Evolutionary conservation across 352 stramenopile genomes (phyloP), one percentile per base, ranked within the genome.

Genomic region (Phytophthora parvispora): DNA sequence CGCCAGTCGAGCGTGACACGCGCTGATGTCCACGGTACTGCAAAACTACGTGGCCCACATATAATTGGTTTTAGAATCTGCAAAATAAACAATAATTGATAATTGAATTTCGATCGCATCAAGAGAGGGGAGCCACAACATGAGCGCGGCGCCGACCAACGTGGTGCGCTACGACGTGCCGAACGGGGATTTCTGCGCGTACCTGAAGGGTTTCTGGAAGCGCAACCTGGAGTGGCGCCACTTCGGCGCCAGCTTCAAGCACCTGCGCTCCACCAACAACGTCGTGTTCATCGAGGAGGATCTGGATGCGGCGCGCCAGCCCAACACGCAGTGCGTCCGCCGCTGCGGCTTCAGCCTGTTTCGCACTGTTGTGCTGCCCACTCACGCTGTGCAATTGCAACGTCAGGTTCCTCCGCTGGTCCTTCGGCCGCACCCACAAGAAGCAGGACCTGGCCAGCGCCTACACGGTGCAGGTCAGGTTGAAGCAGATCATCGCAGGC

Each of bases 201-300:
- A 90, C 56, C 73, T 95, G 9, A 87, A 92, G 52, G 87, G 87
- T 1, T 92, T 88, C 62, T 95, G 87, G 87, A 95, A 95, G 74
- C 82, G 87, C 57, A 95, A 92, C 49, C 69, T 95, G 25, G 85
- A 95, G 69, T 95, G 87, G 87, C 79, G 79, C 8, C 83, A 90
- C 69, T 95, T 95, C 60, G 87, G 87, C 22, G 65, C 61, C 29
- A 90, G 80, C 42, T 95, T 93, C 74, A 87, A 91, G 77, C 85
- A 93, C 68, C 45, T 95, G 57, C 87, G 87, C 56, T 83, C 86
- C 52, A 92, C 82, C 48, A 95, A 95, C 74, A 95, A 92, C 74
- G 81, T 95, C 55, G 87, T 95, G 28, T 67, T 84, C 50, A 92
- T 95, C 65, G 87, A 95, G 55, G 87, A 95, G 45, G 87, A 95